These are phyloP conservation scores for Boehmeria nivea DNA, from an alignment of 306 rosid genomes.

Conservation along the genomic window DNA sequence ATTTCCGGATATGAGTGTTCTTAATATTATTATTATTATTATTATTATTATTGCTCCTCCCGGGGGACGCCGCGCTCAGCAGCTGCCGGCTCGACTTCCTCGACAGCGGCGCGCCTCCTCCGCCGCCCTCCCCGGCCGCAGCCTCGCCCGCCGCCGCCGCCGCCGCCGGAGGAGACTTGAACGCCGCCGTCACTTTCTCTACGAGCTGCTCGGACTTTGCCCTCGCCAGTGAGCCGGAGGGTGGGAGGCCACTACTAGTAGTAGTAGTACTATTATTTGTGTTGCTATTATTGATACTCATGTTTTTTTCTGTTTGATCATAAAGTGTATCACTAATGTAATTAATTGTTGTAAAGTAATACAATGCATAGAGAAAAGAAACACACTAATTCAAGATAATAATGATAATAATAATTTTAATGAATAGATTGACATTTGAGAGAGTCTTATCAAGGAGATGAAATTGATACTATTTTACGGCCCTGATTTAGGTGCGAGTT, in stretches of 20 bases:
- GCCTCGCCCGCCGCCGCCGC: slow-evolving; percentile 16
- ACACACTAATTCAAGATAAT: too few species aligned
- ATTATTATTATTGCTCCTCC: slow-evolving; percentile 14
- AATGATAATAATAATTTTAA: too few species aligned
- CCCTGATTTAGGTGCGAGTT: too few species aligned
- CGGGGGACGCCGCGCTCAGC: slow-evolving; percentile 47
- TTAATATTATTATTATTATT: too few species aligned
- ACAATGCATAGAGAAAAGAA: background rate
- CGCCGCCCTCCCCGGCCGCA: slow-evolving; percentile 8
- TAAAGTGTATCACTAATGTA: too few species aligned
- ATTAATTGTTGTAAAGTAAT: too few species aligned
- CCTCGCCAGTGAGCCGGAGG: slow-evolving; percentile 35
- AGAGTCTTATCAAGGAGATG: too few species aligned
- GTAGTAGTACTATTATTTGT: background rate
- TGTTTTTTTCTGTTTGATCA: too few species aligned
- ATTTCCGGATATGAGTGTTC: slow-evolving; percentile 85
- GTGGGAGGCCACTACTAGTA: slow-evolving; percentile 18
- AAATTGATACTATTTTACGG: too few species aligned
- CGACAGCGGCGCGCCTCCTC: slow-evolving; percentile 36
- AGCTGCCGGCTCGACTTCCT: slow-evolving; percentile 69
- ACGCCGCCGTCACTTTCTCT: slow-evolving; percentile 46
- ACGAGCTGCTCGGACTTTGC: slow-evolving; percentile 74
- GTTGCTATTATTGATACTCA: too few species aligned
- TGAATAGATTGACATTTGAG: too few species aligned
- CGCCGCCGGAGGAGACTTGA: slow-evolving; percentile 55